Evolutionary conservation across 345 rosid genomes (phyloP).

Genomic region (Brassica rapa): DNA sequence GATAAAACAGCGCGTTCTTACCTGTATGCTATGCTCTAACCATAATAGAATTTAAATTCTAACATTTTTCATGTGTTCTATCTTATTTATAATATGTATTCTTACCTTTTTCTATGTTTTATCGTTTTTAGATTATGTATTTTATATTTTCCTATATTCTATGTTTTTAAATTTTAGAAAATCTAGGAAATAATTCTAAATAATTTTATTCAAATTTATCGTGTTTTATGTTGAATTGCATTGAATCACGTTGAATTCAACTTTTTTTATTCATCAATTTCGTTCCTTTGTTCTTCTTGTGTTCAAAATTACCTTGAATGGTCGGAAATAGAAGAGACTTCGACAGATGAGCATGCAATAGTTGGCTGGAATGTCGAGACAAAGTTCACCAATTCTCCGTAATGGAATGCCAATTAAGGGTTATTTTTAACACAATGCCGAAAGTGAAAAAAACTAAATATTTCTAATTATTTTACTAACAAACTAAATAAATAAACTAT

Average conservation of each 20-base stretch:
- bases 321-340: too few relatives aligned
- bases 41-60: background rate
- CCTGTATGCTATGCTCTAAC: background rate
- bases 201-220: background rate
- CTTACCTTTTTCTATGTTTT: background rate
- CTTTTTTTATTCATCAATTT: background rate
- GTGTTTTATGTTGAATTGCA: background rate
- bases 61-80: background rate
- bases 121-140: background rate
- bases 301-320: background rate
- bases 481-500: too few relatives aligned
- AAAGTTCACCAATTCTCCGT: too few relatives aligned
- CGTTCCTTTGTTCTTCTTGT: background rate
- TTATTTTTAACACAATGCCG: too few relatives aligned
- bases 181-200: background rate
- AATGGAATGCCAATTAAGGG: too few relatives aligned
- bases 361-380: too few relatives aligned
- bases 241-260: background rate
- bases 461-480: too few relatives aligned
- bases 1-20: background rate
- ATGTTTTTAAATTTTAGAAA: background rate
- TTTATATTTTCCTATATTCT: background rate
- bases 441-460: too few relatives aligned
- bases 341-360: too few relatives aligned
- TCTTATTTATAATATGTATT: background rate